A percentile compares a stretch with the other conserved stretches of the same genome.
These are phyloP conservation scores for Papiliotrema flavescens DNA, from an alignment of 1,284 basidiomycete species.

Conservation along the genomic window DNA sequence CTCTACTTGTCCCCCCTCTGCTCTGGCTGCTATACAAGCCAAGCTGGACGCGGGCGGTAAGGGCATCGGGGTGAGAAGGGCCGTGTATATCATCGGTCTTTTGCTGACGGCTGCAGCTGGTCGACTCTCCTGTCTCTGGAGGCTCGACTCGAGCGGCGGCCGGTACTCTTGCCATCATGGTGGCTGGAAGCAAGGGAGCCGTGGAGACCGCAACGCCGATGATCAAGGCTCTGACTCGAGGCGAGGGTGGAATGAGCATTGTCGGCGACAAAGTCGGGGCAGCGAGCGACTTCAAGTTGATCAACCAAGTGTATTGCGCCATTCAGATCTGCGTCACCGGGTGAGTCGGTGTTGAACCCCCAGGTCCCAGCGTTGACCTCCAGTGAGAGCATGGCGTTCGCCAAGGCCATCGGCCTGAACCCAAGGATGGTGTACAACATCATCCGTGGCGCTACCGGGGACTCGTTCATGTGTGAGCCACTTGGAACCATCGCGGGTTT, in stretches of 20 bases:
- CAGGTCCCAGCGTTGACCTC: background rate
- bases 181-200: constrained; percentile 29
- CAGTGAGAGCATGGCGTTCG: constrained; percentile 44
- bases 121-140: constrained; percentile 48
- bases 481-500: background rate
- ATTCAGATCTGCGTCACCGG: constrained; percentile 31
- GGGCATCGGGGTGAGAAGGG: constrained; percentile 27
- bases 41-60: constrained; percentile 32
- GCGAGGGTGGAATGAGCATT: constrained; percentile 29
- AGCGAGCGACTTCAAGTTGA: constrained; percentile 43
- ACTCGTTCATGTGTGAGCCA: constrained; percentile 47
- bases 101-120: constrained; percentile 19
- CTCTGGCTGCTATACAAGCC: constrained; percentile 25
- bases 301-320: constrained; percentile 43
- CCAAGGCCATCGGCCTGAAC: constrained; percentile 40
- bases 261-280: constrained; percentile 30
- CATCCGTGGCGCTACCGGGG: constrained; percentile 35
- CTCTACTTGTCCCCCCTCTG: constrained; percentile 46
- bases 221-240: constrained; percentile 32
- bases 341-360: constrained; percentile 6
- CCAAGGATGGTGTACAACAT: constrained; percentile 37
- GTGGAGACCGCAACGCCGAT: constrained; percentile 29
- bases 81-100: background rate
- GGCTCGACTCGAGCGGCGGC: constrained; percentile 42
- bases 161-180: constrained; percentile 47